Conservation (phyloP, 1,284 basidiomycete species). For the Schizophyllum amplum region DNA sequence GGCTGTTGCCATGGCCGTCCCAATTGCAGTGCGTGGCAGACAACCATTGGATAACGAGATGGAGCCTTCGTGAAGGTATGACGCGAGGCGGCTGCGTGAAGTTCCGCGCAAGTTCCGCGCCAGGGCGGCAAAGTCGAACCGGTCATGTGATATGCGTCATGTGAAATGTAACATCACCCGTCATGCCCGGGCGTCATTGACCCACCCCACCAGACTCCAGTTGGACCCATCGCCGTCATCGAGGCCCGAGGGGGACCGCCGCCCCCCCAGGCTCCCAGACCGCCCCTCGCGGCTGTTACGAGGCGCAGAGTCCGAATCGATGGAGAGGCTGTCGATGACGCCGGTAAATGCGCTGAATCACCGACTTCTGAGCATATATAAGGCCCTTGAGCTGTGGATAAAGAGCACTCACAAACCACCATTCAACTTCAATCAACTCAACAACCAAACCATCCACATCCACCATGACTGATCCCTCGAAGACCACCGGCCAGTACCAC, state of each 20-base stretch:
- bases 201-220: not conserved
- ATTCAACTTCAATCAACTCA: not conserved
- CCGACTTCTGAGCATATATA: not conserved
- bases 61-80: not conserved
- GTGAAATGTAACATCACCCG: not conserved
- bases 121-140: not conserved
- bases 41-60: not conserved
- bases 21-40: not conserved
- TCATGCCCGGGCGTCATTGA: not conserved
- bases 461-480: slow-evolving; percentile 15
- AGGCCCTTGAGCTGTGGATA: not conserved
- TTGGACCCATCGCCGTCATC: not conserved
- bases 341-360: not conserved
- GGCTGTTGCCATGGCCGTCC: not conserved
- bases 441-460: no score
- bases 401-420: not conserved
- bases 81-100: not conserved
- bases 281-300: no score
- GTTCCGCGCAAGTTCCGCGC: not conserved
- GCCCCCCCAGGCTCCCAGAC: no score
- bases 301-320: no score
- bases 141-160: not conserved
- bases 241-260: not conserved
- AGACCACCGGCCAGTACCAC: slow-evolving; percentile 49
- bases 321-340: no score